phyloP scores from a whole-genome alignment of 257 asterid species.

The Hygrophila difformis region DNA sequence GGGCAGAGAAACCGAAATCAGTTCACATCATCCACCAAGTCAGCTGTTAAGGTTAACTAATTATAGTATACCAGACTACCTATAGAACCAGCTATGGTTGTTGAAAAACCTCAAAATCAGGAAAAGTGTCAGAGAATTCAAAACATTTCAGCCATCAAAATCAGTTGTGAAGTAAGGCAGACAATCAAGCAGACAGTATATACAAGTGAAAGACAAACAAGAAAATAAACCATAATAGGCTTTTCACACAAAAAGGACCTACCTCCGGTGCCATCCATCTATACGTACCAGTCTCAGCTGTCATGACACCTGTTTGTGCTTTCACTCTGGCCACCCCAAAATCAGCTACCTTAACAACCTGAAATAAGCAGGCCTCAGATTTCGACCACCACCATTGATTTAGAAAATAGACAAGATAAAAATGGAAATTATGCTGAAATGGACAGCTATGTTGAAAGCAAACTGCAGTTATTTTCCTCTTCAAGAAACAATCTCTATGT shows the following conservation, averaged over 20 bases:
- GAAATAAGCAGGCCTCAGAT: slow-evolving; percentile 19
- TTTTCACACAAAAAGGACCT: background rate
- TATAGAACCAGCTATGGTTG: background rate
- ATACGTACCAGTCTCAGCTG: slow-evolving; percentile 98
- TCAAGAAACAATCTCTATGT: slow-evolving; percentile 1
- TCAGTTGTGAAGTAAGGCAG: too few species aligned
- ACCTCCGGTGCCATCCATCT: slow-evolving; percentile 99
- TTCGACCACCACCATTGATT: too few species aligned
- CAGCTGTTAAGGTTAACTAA: slow-evolving; percentile 2
- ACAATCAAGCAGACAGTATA: too few species aligned
- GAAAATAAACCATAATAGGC: too few species aligned
- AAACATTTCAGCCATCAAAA: too few species aligned
- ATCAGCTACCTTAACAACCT: slow-evolving; percentile 99
- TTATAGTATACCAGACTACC: background rate
- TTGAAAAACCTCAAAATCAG: background rate
- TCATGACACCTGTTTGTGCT: slow-evolving; percentile 96
- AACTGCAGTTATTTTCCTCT: background rate
- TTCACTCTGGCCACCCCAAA: slow-evolving; percentile 98
- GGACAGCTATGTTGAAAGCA: too few species aligned
- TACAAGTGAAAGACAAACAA: background rate
- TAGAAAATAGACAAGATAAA: slow-evolving; percentile 9
- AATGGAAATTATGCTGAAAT: too few species aligned
- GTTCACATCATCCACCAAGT: background rate
- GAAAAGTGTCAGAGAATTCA: slow-evolving; percentile 1
- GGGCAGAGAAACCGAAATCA: too few species aligned